These are phyloP conservation scores for Coemansia sp. DNA, from an alignment of 192 early-diverging fungal species.

Conservation along the genomic window DNA sequence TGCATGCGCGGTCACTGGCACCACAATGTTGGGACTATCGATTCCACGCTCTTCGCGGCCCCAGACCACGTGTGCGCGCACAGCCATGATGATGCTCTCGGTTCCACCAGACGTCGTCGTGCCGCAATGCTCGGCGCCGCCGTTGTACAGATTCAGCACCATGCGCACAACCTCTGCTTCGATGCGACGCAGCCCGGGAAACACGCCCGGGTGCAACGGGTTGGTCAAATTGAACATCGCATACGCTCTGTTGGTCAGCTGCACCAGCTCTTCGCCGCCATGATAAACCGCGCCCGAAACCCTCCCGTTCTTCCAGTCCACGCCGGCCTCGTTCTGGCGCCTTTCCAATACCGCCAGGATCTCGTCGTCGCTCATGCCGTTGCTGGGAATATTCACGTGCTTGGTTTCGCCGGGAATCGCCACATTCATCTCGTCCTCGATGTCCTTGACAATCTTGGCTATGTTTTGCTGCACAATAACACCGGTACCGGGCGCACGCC, in stretches of 20 bases:
- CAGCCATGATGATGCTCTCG: slow-evolving; percentile 92
- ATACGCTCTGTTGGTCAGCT: slow-evolving; percentile 77
- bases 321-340: slow-evolving; percentile 59
- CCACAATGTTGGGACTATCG: slow-evolving; percentile 86
- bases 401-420: slow-evolving; percentile 63
- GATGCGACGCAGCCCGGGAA: slow-evolving; percentile 92
- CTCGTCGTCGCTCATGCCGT: slow-evolving; percentile 62
- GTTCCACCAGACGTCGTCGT: slow-evolving; percentile 93
- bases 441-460: slow-evolving; percentile 72
- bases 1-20: slow-evolving; percentile 91
- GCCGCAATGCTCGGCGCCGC: slow-evolving; percentile 68
- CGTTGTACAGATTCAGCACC: slow-evolving; percentile 88
- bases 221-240: slow-evolving; percentile 80
- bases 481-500: slow-evolving; percentile 57
- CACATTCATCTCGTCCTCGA: slow-evolving; percentile 74
- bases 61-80: slow-evolving; percentile 91
- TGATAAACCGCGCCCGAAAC: slow-evolving; percentile 93
- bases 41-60: slow-evolving; percentile 76
- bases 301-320: slow-evolving; percentile 83
- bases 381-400: slow-evolving; percentile 65
- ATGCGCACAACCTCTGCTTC: slow-evolving; percentile 94
- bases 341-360: slow-evolving; percentile 64
- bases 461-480: slow-evolving; percentile 73
- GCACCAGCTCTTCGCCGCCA: slow-evolving; percentile 79
- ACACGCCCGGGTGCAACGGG: slow-evolving; percentile 93